Percentiles rank a stretch among this genome's conserved stretches.
These are phyloP conservation scores for Trichosporon faecale DNA, from an alignment of 1,284 basidiomycete species.

Conservation along the genomic window DNA sequence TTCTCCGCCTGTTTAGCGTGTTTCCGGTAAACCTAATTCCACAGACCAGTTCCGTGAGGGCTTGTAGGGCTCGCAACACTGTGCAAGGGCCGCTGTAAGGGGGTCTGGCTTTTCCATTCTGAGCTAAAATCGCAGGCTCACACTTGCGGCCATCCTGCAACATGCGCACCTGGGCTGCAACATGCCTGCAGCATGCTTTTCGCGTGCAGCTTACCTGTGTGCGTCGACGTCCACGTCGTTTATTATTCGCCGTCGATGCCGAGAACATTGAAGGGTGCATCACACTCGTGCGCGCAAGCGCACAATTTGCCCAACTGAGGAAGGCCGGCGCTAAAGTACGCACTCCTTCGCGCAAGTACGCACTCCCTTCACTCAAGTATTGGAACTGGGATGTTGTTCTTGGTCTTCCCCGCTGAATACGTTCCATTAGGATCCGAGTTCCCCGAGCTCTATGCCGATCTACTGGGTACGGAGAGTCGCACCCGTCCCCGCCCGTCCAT, in stretches of 20 bases:
- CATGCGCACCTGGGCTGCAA: neutral
- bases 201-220: neutral
- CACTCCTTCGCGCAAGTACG: neutral
- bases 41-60: neutral
- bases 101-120: neutral
- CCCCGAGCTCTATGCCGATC: neutral
- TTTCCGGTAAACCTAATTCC: slow-evolving; percentile 8
- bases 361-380: neutral
- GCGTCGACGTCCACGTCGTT: neutral
- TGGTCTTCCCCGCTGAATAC: neutral
- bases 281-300: neutral
- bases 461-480: neutral
- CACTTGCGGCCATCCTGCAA: neutral
- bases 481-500: too few relatives aligned
- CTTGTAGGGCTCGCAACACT: neutral
- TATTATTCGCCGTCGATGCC: slow-evolving; percentile 5
- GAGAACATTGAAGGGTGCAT: neutral
- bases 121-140: neutral
- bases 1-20: neutral
- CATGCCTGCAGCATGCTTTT: too few relatives aligned
- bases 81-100: neutral
- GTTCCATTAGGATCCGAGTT: neutral
- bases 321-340: neutral
- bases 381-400: neutral
- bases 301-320: neutral